Evolutionary conservation across 106 monocot genomes (phyloP).

Genomic region (Phalaenopsis equestris): DNA sequence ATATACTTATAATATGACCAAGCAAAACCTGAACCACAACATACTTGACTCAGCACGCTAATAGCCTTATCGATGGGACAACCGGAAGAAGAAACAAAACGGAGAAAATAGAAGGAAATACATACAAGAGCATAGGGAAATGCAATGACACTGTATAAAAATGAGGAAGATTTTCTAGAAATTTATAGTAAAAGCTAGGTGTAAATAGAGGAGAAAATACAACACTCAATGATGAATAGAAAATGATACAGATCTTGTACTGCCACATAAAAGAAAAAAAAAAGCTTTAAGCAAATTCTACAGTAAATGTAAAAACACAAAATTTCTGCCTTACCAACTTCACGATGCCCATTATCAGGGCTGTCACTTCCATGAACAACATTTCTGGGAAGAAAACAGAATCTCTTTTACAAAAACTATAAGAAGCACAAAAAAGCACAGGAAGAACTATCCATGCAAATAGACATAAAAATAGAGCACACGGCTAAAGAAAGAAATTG

Average conservation of each 20-base stretch:
- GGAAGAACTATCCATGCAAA: background rate
- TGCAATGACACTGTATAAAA: too few species aligned
- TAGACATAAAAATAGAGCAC: background rate
- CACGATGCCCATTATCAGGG: constrained; percentile 87
- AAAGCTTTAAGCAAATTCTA: background rate
- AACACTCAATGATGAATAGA: background rate
- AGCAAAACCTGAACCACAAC: too few species aligned
- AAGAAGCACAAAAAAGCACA: background rate
- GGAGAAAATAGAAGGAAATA: too few species aligned
- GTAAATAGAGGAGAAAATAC: too few species aligned
- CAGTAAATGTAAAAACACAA: background rate
- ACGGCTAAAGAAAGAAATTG: background rate
- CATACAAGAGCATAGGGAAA: too few species aligned
- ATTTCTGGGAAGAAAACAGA: constrained; percentile 48
- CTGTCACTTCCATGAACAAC: constrained; percentile 99
- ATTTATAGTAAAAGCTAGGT: too few species aligned
- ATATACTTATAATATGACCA: too few species aligned
- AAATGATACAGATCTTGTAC: background rate
- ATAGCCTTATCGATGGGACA: too few species aligned
- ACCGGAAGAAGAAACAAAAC: too few species aligned
- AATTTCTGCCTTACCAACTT: constrained; percentile 50
- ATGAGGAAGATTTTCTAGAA: too few species aligned
- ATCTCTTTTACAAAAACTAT: background rate
- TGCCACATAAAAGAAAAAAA: background rate
- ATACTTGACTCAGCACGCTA: too few species aligned